Evolutionary conservation across 805 yeast genomes (phyloP).

Genomic region (Naumovozyma castellii): DNA sequence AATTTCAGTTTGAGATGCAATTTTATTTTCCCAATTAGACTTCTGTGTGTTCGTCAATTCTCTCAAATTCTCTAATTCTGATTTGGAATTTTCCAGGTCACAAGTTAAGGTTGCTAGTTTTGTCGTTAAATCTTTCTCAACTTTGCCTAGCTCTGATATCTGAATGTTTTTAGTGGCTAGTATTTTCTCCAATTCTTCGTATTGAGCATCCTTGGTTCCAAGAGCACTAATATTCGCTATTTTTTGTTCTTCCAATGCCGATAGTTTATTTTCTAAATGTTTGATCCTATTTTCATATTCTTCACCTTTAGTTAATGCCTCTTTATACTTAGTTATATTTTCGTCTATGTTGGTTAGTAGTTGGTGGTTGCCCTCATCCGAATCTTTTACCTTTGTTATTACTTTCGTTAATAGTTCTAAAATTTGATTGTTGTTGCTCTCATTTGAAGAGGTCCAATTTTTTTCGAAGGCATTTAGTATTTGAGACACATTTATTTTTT

Average conservation of each 20-base stretch:
- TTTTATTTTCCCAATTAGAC: slow-evolving; percentile 28
- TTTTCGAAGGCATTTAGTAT: neutral
- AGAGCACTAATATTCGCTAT: slow-evolving; percentile 16
- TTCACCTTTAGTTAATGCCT: slow-evolving; percentile 6
- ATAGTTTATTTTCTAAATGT: slow-evolving; percentile 14
- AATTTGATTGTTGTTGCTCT: neutral
- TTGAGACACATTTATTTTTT: neutral
- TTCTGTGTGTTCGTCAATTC: slow-evolving; percentile 12
- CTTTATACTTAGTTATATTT: slow-evolving; percentile 6
- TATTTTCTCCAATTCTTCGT: slow-evolving; percentile 10
- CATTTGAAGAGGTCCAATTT: neutral
- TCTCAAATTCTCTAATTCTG: slow-evolving; percentile 10
- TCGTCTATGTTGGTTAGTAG: neutral
- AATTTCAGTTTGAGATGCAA: slow-evolving; percentile 31
- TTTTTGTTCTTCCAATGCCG: slow-evolving; percentile 17
- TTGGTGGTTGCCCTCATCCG: neutral
- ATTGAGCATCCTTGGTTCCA: slow-evolving; percentile 23
- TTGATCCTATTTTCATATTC: slow-evolving; percentile 13
- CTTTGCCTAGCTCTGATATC: slow-evolving; percentile 4
- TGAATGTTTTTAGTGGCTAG: slow-evolving; percentile 8
- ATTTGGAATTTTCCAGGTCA: slow-evolving; percentile 7
- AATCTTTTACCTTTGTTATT: neutral
- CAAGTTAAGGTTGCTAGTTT: slow-evolving; percentile 3
- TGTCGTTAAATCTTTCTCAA: slow-evolving; percentile 9
- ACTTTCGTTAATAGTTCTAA: neutral